Base-by-base conservation (phyloP, 192 early-diverging fungal genomes). In the Gonapodya sp. region DNA sequence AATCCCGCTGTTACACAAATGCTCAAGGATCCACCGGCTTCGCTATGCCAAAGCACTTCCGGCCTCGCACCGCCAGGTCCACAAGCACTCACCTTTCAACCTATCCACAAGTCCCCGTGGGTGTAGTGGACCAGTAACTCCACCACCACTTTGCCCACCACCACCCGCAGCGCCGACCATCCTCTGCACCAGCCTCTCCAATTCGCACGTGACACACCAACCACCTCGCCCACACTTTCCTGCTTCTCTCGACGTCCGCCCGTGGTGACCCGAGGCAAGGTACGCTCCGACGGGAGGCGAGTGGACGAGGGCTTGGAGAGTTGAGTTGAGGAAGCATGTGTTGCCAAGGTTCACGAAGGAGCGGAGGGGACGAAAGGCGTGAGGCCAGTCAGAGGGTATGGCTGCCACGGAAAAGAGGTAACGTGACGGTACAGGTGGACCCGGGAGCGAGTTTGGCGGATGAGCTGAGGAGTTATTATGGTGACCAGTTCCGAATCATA, bases 241-340 rank as follows among this genome's bases (percentile, higher is more conserved):
- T 16, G 75, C 75, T 8, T 24, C 24, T 79, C 1, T 90, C 85
- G 93, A 94, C 34, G 88, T 84, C 34, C 81, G 81, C 73, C 86
- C 87, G 84, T 95, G 93, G 32, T 87, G 86, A 36, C 86, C 85
- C 24, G 85, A 79, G 35, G 93, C 86, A 36, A 95, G 81, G 79
- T 90, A 91, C 81, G 94, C 90, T 35, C 91, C 90, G 35, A 95
- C 83, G 0, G 92, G 88, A 36, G 94, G 89, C 2, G 93, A 92
- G 84, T 94, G 93, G 18, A 91, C 92, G 79, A 95, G 85, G 80
- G 92, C 93, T 82, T 95, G 92, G 31, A 95, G 86, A 0, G 92
- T 89, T 2, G 93, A 91, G 84, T 95, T 95, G n/a, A 93, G 81
- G 80, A 93, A 95, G 80, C 94, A 95, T 0, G 93, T 93, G 78